Percentiles rank a stretch among this genome's conserved stretches.
Evolutionary conservation across 75 land plant species (phyloP).

Genomic region (Cupressus sempervirens): DNA sequence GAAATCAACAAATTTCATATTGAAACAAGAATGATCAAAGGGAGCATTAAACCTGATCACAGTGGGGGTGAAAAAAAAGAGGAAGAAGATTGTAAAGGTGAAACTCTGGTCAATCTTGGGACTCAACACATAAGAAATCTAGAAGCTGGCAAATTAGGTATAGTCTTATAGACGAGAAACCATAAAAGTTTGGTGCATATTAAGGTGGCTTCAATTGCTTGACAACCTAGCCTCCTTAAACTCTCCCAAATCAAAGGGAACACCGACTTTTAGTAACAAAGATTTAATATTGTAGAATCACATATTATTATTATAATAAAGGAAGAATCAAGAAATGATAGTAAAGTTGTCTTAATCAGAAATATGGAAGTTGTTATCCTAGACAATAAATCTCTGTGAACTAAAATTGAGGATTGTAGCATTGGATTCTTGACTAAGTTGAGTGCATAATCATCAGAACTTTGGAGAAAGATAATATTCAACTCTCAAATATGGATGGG

Average conservation of each 20-base stretch:
- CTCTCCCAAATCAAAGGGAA: slow-evolving; percentile 2
- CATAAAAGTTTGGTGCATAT: neutral
- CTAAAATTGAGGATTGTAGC: too few species aligned
- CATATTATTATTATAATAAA: neutral
- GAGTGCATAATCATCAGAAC: too few species aligned
- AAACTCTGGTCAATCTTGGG: neutral
- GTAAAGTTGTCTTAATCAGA: neutral
- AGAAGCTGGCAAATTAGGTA: neutral
- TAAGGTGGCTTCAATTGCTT: neutral
- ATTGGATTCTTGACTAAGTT: too few species aligned
- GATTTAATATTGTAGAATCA: neutral
- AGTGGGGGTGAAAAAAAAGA: too few species aligned
- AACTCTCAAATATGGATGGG: too few species aligned
- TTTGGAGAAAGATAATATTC: too few species aligned
- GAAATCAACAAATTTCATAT: too few species aligned
- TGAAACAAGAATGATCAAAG: too few species aligned
- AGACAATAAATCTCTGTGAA: too few species aligned
- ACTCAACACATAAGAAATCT: neutral
- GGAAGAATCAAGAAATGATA: neutral
- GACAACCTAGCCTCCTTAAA: neutral
- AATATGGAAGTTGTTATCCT: neutral
- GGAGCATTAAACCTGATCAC: too few species aligned
- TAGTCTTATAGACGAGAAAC: neutral
- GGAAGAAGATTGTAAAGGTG: too few species aligned
- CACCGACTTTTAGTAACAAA: neutral